phyloP scores from a whole-genome alignment of 2,329 filamentous ascomycete species.

The Sarocladium oryzae region DNA sequence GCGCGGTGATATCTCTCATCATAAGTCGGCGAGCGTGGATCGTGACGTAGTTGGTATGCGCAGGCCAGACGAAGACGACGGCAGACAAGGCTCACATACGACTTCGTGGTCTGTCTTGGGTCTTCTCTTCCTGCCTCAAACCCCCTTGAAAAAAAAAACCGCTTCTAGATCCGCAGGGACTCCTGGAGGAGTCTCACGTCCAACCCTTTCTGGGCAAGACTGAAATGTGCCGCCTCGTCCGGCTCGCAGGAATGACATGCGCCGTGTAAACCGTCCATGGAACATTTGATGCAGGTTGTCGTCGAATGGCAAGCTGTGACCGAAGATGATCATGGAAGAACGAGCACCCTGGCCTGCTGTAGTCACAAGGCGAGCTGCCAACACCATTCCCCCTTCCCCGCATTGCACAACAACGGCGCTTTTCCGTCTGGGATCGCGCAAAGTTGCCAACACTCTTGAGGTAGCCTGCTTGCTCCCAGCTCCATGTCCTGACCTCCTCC shows the following conservation, averaged over 20 bases:
- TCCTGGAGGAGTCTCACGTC: background rate
- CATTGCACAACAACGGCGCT: background rate
- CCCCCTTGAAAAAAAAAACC: background rate
- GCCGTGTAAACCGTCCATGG: background rate
- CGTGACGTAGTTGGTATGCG: background rate
- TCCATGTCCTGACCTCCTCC: slow-evolving; percentile 9
- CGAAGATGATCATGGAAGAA: background rate
- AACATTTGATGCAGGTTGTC: background rate
- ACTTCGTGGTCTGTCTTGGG: background rate
- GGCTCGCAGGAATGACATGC: background rate
- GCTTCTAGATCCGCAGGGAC: background rate
- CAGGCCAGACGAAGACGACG: background rate
- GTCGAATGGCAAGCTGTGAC: background rate
- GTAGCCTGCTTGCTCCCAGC: background rate
- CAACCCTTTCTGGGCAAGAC: background rate
- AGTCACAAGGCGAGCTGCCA: background rate
- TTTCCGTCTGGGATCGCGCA: background rate
- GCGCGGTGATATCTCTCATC: background rate
- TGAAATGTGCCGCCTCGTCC: background rate
- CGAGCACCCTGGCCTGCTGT: background rate
- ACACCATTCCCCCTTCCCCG: background rate
- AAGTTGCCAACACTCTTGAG: slow-evolving; percentile 4
- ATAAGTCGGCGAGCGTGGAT: background rate
- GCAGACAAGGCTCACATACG: background rate
- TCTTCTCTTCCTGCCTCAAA: background rate